A percentile compares a stretch with the other conserved stretches of the same genome.
Conservation (phyloP, 108 stramenopile genomes). For the Parietichytrium sp. region DNA sequence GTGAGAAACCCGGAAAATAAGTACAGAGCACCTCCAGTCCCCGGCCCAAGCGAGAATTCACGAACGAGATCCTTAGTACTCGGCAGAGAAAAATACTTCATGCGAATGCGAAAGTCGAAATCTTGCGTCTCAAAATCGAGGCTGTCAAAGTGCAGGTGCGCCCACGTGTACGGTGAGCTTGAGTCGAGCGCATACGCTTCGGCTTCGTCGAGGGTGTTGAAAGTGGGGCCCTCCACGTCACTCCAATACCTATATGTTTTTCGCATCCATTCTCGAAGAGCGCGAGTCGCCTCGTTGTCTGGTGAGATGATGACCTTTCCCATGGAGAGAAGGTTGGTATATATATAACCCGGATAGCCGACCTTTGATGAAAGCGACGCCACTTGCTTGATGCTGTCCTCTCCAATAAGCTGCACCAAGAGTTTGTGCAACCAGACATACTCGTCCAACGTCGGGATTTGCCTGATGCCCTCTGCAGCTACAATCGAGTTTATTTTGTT, state of each 20-base stretch:
- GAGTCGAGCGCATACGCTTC: background rate
- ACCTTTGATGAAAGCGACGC: no score
- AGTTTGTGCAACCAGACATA: slow-evolving; percentile 11
- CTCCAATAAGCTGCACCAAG: background rate
- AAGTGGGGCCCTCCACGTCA: background rate
- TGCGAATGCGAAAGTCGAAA: slow-evolving; percentile 15
- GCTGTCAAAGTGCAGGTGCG: slow-evolving; percentile 27
- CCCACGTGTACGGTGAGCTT: background rate
- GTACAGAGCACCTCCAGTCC: background rate
- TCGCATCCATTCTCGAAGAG: slow-evolving; percentile 6
- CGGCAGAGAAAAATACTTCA: background rate
- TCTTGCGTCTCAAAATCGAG: background rate
- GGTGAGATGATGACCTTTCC: background rate
- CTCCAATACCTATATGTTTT: background rate
- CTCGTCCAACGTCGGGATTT: background rate
- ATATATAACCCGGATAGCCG: no score
- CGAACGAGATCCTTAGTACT: background rate
- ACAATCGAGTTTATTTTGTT: background rate
- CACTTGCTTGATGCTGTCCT: background rate
- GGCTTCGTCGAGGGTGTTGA: background rate
- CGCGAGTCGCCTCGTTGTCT: background rate
- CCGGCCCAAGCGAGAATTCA: background rate
- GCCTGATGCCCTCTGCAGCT: background rate
- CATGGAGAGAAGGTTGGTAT: background rate
- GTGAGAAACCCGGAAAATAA: slow-evolving; percentile 9